Conservation (phyloP, 2,329 filamentous ascomycete genomes). For the Colletotrichum plurivorum region DNA sequence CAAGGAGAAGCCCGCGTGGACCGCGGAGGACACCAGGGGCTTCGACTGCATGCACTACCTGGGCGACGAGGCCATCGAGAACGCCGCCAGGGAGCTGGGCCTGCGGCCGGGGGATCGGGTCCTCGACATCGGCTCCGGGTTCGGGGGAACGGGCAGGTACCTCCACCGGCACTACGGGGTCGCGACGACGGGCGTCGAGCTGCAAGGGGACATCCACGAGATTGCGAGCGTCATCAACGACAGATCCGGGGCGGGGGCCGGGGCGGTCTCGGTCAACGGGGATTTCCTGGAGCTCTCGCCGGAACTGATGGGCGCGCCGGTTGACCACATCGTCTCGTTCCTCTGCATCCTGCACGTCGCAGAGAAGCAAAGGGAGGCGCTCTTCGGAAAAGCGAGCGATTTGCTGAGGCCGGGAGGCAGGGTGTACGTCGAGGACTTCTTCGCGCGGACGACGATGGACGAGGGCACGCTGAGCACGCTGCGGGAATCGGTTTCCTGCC, state of each 20-base stretch:
- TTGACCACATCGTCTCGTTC: slow-evolving; percentile 43
- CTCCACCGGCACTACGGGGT: slow-evolving; percentile 38
- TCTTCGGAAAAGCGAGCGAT: slow-evolving; percentile 38
- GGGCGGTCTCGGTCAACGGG: slow-evolving; percentile 39
- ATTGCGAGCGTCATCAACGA: slow-evolving; percentile 41
- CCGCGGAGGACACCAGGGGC: slow-evolving; percentile 39
- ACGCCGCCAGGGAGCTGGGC: slow-evolving; percentile 35
- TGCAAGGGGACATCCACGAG: slow-evolving; percentile 43
- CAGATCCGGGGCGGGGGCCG: slow-evolving; percentile 23
- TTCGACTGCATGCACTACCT: slow-evolving; percentile 46
- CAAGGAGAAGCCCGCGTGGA: slow-evolving; percentile 39
- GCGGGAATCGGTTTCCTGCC: slow-evolving; percentile 39
- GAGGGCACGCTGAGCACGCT: slow-evolving; percentile 21
- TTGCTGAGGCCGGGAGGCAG: slow-evolving; percentile 36
- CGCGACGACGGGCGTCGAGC: slow-evolving; percentile 41
- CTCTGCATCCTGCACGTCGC: slow-evolving; percentile 44
- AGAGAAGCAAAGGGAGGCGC: slow-evolving; percentile 24
- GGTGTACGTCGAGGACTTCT: slow-evolving; percentile 44
- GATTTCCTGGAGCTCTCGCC: slow-evolving; percentile 38
- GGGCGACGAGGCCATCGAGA: slow-evolving; percentile 41
- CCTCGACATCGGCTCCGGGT: slow-evolving; percentile 43
- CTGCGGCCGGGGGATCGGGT: slow-evolving; percentile 38
- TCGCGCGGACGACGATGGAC: slow-evolving; percentile 27
- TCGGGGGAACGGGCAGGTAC: slow-evolving; percentile 43
- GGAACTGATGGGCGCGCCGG: slow-evolving; percentile 9